A percentile compares a stretch with the other conserved stretches of the same genome.
Conservation (phyloP, 306 rosid genomes). For the Cucumis hystrix region DNA sequence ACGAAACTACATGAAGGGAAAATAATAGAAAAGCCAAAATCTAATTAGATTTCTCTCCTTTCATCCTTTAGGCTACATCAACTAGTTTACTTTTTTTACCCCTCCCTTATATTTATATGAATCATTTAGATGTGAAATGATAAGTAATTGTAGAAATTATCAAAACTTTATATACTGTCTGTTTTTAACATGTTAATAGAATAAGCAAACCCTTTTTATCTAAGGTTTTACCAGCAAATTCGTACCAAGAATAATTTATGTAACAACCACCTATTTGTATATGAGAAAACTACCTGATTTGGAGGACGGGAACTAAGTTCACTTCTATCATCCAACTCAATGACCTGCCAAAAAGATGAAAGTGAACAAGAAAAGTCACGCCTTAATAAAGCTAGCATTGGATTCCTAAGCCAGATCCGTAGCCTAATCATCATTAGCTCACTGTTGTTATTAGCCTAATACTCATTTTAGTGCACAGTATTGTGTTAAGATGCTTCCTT, state of each 20-base stretch:
- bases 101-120: background rate
- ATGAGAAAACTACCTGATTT: background rate
- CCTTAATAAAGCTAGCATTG: background rate
- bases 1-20: too few relatives aligned
- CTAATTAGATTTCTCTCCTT: too few relatives aligned
- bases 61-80: too few relatives aligned
- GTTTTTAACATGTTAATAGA: background rate
- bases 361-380: background rate
- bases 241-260: background rate
- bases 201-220: background rate
- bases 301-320: background rate
- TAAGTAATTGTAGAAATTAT: background rate
- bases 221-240: background rate
- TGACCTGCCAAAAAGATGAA: background rate
- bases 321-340: background rate
- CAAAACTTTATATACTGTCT: background rate
- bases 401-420: background rate
- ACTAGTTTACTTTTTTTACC: background rate
- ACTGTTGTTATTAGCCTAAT: background rate
- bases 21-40: too few relatives aligned
- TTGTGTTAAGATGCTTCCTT: too few relatives aligned
- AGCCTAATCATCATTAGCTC: background rate
- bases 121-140: background rate
- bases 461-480: background rate
- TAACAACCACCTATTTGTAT: background rate